Evolutionary conservation across 768 basidiomycete genomes (phyloP).

Genomic region (Tricholoma flavovirens): DNA sequence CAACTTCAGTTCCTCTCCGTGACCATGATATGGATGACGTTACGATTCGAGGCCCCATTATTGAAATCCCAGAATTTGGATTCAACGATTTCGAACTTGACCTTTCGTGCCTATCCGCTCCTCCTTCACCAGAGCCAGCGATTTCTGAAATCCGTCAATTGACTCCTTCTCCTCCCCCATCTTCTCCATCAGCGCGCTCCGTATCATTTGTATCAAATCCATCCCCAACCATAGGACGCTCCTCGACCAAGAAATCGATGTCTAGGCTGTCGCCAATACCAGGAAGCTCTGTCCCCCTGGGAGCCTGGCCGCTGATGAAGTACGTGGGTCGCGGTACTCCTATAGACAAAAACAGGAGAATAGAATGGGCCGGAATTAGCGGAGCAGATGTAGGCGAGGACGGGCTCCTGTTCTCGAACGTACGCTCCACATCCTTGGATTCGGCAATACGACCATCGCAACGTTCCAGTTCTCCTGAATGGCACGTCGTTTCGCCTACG

Average conservation of each 20-base stretch:
- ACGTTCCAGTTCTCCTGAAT: slow-evolving; percentile 36
- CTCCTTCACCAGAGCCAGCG: slow-evolving; percentile 34
- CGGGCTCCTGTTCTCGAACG: slow-evolving; percentile 35
- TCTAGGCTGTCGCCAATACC: slow-evolving; percentile 23
- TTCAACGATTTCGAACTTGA: slow-evolving; percentile 45
- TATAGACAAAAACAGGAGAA: slow-evolving; percentile 35
- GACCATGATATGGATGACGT: slow-evolving; percentile 22
- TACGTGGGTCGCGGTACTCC: slow-evolving; percentile 47
- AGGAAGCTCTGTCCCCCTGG: slow-evolving; percentile 24
- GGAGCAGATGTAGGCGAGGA: slow-evolving; percentile 38
- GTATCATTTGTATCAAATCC: slow-evolving; percentile 32
- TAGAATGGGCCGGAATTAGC: slow-evolving; percentile 39
- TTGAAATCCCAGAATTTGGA: slow-evolving; percentile 26
- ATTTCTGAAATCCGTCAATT: slow-evolving; percentile 27
- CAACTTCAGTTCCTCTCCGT: slow-evolving; percentile 8
- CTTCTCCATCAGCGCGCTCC: slow-evolving; percentile 23
- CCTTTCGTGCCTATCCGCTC: slow-evolving; percentile 36
- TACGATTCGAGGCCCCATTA: slow-evolving; percentile 19
- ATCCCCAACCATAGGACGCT: slow-evolving; percentile 18
- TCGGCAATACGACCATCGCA: slow-evolving; percentile 23
- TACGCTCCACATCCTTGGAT: slow-evolving; percentile 35
- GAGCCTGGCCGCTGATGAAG: slow-evolving; percentile 39
- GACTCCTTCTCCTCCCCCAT: slow-evolving; percentile 26
- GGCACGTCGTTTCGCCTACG: slow-evolving; percentile 30
- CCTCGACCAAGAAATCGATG: slow-evolving; percentile 22